Conservation (phyloP, 371 early-diverging fungal species). For the Mortierella sp. region DNA sequence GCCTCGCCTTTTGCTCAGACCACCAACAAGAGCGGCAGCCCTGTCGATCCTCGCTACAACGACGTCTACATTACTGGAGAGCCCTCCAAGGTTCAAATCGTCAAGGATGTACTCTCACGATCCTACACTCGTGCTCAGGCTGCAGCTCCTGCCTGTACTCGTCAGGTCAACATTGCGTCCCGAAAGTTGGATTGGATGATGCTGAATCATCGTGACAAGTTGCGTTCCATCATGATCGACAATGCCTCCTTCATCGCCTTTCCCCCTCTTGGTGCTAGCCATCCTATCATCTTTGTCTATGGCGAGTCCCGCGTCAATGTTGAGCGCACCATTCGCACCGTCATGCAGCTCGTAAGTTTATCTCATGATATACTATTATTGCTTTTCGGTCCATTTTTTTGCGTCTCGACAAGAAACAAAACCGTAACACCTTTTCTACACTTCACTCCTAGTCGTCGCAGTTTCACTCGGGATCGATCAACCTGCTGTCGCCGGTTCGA, state of each 20-base stretch:
- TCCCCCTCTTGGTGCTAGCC: conserved; percentile 74
- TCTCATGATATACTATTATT: neutral
- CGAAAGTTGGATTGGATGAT: conserved; percentile 88
- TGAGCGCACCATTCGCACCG: conserved; percentile 78
- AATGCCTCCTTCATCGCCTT: conserved; percentile 76
- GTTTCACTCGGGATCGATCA: conserved; percentile 56
- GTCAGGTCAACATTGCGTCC: conserved; percentile 60
- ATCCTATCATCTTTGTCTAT: conserved; percentile 67
- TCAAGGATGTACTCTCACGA: conserved; percentile 34
- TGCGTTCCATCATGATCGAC: conserved; percentile 82
- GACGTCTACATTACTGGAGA: conserved; percentile 59
- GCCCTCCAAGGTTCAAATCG: conserved; percentile 42
- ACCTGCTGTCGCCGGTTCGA: conserved; percentile 39
- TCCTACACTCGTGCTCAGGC: conserved; percentile 36
- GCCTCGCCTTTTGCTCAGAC: conserved; percentile 73
- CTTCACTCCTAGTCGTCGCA: conserved; percentile 32
- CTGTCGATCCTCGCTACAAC: conserved; percentile 42
- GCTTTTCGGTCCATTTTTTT: neutral
- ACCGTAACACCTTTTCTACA: neutral
- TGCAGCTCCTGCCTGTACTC: conserved; percentile 32
- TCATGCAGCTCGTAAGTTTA: conserved; percentile 77
- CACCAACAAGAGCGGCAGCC: conserved; percentile 39
- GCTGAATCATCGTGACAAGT: conserved; percentile 69
- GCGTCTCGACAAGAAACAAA: neutral
- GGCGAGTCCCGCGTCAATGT: conserved; percentile 83